A percentile compares a stretch with the other conserved stretches of the same genome.
phyloP scores from a whole-genome alignment of 192 early-diverging fungal genomes.

The Rhizophlyctis rosea region DNA sequence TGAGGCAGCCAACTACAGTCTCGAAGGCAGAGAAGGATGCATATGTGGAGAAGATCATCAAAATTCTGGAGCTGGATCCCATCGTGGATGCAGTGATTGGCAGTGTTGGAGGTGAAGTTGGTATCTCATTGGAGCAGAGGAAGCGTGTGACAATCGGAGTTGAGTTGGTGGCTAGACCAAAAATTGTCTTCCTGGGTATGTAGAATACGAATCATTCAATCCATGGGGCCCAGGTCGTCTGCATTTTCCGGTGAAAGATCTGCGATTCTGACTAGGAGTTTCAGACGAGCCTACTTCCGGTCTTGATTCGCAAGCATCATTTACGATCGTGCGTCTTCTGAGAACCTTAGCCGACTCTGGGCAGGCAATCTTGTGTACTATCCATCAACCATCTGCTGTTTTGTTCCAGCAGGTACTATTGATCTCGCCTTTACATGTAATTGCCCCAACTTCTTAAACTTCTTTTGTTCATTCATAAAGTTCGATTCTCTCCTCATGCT shows the following conservation, averaged over 20 bases:
- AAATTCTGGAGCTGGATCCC: constrained; percentile 72
- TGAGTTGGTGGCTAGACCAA: constrained; percentile 80
- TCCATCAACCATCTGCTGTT: constrained; percentile 82
- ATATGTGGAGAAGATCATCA: constrained; percentile 76
- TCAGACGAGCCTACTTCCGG: constrained; percentile 87
- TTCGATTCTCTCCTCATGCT: constrained; percentile 73
- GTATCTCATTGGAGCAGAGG: constrained; percentile 82
- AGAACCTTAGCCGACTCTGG: constrained; percentile 62
- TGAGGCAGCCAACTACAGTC: constrained; percentile 51
- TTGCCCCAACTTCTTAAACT: too few species aligned
- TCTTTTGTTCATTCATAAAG: too few species aligned
- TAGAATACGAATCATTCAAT: too few species aligned
- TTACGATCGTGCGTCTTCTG: constrained; percentile 67
- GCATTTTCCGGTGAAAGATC: too few species aligned
- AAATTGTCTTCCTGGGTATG: constrained; percentile 77
- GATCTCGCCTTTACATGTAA: too few species aligned
- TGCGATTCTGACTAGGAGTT: too few species aligned
- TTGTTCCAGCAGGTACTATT: constrained; percentile 83
- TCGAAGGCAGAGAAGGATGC: constrained; percentile 64
- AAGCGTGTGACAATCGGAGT: constrained; percentile 86
- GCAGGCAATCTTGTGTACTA: constrained; percentile 78
- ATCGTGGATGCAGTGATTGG: constrained; percentile 76
- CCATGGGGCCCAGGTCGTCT: too few species aligned
- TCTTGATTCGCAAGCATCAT: constrained; percentile 65
- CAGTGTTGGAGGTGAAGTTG: constrained; percentile 67